Percentiles rank a stretch among this genome's conserved stretches.
phyloP scores from a whole-genome alignment of 495 filamentous ascomycete species.

The Oidiodendron maius region DNA sequence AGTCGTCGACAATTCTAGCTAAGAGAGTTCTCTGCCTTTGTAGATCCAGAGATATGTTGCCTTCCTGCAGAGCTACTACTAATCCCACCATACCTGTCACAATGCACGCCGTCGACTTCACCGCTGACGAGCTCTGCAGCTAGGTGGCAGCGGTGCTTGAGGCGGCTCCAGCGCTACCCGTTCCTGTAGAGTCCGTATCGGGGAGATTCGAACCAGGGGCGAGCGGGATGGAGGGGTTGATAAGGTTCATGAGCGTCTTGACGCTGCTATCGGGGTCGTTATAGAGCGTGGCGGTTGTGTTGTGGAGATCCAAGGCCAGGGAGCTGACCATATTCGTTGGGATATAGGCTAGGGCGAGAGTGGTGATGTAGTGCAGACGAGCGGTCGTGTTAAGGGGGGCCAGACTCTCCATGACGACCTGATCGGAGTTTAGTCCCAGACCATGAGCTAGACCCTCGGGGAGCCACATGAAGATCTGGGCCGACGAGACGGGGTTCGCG shows the following conservation, averaged over 20 bases:
- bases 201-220: conserved; percentile 47
- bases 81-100: conserved; percentile 65
- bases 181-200: conserved; percentile 25
- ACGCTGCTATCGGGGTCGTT: conserved; percentile 53
- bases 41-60: conserved; percentile 69
- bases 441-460: conserved; percentile 70
- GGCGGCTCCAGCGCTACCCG: conserved; percentile 12
- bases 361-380: conserved; percentile 73
- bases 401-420: conserved; percentile 65
- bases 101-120: conserved; percentile 75
- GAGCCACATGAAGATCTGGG: conserved; percentile 81
- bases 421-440: conserved; percentile 38
- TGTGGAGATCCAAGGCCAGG: conserved; percentile 57
- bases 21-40: conserved; percentile 95
- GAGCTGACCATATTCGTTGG: conserved; percentile 57
- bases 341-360: conserved; percentile 69
- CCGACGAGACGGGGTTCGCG: conserved; percentile 57
- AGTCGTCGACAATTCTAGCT: conserved; percentile 87
- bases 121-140: conserved; percentile 46
- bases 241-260: conserved; percentile 64
- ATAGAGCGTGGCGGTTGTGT: conserved; percentile 68
- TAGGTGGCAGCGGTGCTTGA: conserved; percentile 19
- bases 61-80: conserved; percentile 68
- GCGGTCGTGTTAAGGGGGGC: conserved; percentile 69
- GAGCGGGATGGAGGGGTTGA: conserved; percentile 82